Percentiles rank a stretch among this genome's conserved stretches.
Evolutionary conservation across 495 filamentous ascomycete species (phyloP).

Genomic region (Aspergillus coremiiformis): DNA sequence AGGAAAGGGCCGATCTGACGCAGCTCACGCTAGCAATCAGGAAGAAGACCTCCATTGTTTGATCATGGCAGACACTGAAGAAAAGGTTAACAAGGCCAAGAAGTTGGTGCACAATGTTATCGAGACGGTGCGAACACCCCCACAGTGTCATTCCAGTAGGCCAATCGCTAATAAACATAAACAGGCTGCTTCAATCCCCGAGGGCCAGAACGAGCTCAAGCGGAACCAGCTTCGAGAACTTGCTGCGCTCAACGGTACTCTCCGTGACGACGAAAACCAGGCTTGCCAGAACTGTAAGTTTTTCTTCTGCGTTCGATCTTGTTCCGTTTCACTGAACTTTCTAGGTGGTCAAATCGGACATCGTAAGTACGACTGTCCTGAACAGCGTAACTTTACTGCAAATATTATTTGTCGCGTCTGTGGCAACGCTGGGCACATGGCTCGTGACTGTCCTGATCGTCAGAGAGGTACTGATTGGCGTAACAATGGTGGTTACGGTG

Average conservation of each 20-base stretch:
- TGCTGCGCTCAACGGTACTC: slow-evolving; percentile 93
- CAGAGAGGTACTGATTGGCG: slow-evolving; percentile 88
- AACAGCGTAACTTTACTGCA: slow-evolving; percentile 95
- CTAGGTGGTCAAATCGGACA: slow-evolving; percentile 92
- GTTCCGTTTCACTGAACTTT: slow-evolving; percentile 4
- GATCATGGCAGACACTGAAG: slow-evolving; percentile 98
- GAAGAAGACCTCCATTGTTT: slow-evolving; percentile 98
- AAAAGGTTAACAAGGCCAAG: slow-evolving; percentile 97
- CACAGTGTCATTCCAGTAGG: slow-evolving; percentile 8
- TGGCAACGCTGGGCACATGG: slow-evolving; percentile 91
- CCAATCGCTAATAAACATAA: background rate
- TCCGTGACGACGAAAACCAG: slow-evolving; percentile 98
- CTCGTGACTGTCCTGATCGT: slow-evolving; percentile 86
- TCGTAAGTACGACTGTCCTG: slow-evolving; percentile 96
- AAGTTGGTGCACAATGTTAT: slow-evolving; percentile 95
- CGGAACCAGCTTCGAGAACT: slow-evolving; percentile 96
- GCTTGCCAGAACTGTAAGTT: slow-evolving; percentile 94
- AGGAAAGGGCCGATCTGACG: slow-evolving; percentile 97
- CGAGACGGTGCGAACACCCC: slow-evolving; percentile 70
- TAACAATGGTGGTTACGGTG: slow-evolving; percentile 52
- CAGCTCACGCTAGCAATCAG: slow-evolving; percentile 98
- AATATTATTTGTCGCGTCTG: slow-evolving; percentile 99
- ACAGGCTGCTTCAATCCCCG: slow-evolving; percentile 94
- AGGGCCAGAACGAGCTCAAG: slow-evolving; percentile 97
- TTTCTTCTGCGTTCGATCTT: background rate